Percentiles rank a stretch among this genome's conserved stretches.
These are phyloP conservation scores for Termitomyces sp. DNA, from an alignment of 768 basidiomycete species.

Conservation along the genomic window DNA sequence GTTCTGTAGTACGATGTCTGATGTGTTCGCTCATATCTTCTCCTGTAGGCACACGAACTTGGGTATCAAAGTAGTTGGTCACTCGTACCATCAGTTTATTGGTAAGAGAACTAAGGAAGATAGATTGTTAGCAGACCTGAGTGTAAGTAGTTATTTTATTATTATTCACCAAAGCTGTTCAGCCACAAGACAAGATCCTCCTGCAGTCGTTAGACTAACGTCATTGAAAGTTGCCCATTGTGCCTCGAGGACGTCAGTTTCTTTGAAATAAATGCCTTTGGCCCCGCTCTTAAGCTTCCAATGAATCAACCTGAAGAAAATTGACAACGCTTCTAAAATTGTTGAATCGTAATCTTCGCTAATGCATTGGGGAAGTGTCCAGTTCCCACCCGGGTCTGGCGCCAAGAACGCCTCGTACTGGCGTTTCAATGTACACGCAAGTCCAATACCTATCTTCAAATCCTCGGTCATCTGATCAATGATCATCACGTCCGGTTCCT, in stretches of 20 bases:
- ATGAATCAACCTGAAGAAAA: constrained; percentile 91
- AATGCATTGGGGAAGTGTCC: constrained; percentile 87
- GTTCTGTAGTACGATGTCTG: constrained; percentile 11
- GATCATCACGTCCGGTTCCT: constrained; percentile 83
- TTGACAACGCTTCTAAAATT: constrained; percentile 78
- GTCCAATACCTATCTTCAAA: constrained; percentile 81
- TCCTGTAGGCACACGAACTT: constrained; percentile 72
- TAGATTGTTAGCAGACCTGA: background rate
- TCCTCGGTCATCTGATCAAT: constrained; percentile 95
- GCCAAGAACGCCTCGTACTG: constrained; percentile 91
- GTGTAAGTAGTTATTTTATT: background rate
- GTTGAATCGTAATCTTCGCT: constrained; percentile 87
- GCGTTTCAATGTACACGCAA: constrained; percentile 92
- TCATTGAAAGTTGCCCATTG: constrained; percentile 95
- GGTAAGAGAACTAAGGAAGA: constrained; percentile 65
- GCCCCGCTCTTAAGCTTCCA: constrained; percentile 93
- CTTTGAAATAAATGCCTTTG: constrained; percentile 93
- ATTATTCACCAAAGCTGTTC: constrained; percentile 85
- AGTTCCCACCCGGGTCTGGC: constrained; percentile 81
- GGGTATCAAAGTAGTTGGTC: constrained; percentile 91
- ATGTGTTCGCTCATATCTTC: constrained; percentile 26
- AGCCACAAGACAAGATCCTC: constrained; percentile 87
- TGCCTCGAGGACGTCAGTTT: constrained; percentile 95
- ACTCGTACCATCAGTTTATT: constrained; percentile 92
- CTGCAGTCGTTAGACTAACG: constrained; percentile 81